Evolutionary conservation across 31 red algal species (phyloP), one percentile per base, ranked within the genome.

Genomic region (Asparagopsis taxiformis): DNA sequence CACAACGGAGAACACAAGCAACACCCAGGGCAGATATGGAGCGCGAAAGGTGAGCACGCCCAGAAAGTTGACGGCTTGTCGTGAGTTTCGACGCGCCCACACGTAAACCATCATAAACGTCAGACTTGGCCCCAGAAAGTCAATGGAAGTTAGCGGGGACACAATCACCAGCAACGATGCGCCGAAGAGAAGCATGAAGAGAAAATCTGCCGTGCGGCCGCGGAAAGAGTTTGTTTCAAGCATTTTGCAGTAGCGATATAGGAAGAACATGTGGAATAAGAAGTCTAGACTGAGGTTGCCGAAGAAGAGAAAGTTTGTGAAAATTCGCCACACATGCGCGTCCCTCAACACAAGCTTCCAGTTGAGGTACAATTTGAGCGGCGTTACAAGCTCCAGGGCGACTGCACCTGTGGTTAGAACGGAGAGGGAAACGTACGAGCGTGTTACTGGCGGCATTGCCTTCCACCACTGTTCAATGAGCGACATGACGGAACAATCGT

Each of bases 31-130:
- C 32, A 97, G 74, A 58, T 93, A 97, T 3, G 94, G 88, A 4
- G 94, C 94, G 48, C 81, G 88, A 49, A 97, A 92, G 65, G 55
- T 75, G 58, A 97, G 82, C 6, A 97, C 37, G 7, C 91, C 82
- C 9, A 97, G 68, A 50, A 97, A 82, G 38, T 74, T 87, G 17
- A 97, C 68, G n/a, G 59, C 67, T 69, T 89, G 71, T 2, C 62
- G 65, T 20, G 82, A 75, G 24, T 92, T 92, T 3, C 82, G 76
- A 22, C 94, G 55, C 28, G 75, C 89, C 94, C 94, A 97, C 5
- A 97, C 89, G 85, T 97, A 91, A n/a, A 93, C 89, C 77, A 97
- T 93, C 80, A 91, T 91, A 31, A 97, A 92, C 7, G 87, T 84
- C 15, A 97, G 76, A 20, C 62, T 63, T 26, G 88, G 87, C 15